These are phyloP conservation scores for Annulohypoxylon maeteangense DNA, from an alignment of 495 filamentous ascomycete species.

Conservation along the genomic window DNA sequence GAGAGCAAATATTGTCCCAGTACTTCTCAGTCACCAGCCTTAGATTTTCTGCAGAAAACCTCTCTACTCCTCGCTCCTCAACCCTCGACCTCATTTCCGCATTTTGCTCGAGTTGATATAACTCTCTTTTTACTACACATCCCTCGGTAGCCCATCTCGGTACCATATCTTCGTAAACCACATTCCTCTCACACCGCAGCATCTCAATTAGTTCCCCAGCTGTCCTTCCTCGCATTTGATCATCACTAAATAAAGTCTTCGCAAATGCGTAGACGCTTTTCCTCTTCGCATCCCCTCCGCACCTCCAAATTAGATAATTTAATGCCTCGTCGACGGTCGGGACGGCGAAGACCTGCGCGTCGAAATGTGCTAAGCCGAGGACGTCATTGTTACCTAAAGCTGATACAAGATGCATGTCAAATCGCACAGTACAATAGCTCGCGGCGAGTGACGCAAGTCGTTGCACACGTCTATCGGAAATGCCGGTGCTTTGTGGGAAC, in stretches of 20 bases:
- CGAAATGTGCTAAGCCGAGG: conserved; percentile 20
- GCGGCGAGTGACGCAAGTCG: conserved; percentile 26
- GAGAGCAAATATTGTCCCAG: conserved; percentile 7
- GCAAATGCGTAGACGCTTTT: conserved; percentile 15
- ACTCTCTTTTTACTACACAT: conserved; percentile 32
- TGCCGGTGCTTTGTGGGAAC: conserved; percentile 19
- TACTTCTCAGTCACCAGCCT: conserved; percentile 25
- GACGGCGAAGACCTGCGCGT: conserved; percentile 26
- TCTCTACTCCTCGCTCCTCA: conserved; percentile 16
- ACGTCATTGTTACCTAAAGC: neutral
- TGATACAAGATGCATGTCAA: conserved; percentile 18
- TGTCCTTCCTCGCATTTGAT: conserved; percentile 14
- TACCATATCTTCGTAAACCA: conserved; percentile 19
- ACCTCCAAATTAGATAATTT: conserved; percentile 26
- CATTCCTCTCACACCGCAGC: conserved; percentile 24
- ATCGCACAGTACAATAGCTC: conserved; percentile 27
- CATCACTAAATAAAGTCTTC: conserved; percentile 7
- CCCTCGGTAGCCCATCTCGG: conserved; percentile 32
- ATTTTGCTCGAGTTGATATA: neutral
- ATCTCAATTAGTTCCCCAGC: conserved; percentile 19
- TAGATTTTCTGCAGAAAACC: conserved; percentile 18
- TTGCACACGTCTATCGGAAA: conserved; percentile 19
- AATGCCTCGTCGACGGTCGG: conserved; percentile 28
- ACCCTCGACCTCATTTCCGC: conserved; percentile 1
- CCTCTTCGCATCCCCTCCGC: conserved; percentile 6